These are phyloP conservation scores for Talaromyces sp. DNA, from an alignment of 2,329 filamentous ascomycete genomes.

Conservation along the genomic window DNA sequence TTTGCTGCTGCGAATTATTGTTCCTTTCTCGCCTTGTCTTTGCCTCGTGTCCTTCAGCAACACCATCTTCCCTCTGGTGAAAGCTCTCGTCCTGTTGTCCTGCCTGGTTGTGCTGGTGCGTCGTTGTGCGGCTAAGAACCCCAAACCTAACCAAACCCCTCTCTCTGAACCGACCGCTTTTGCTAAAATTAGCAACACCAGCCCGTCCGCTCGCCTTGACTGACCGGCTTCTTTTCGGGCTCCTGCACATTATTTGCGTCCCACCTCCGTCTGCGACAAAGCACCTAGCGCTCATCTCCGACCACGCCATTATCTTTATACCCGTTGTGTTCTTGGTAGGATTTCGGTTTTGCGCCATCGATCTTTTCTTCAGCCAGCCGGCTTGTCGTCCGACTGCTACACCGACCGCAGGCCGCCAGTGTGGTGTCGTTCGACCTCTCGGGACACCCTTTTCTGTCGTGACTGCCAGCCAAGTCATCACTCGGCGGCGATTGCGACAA, in stretches of 20 bases:
- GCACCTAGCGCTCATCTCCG: background rate
- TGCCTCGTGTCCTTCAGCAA: background rate
- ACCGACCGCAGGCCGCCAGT: background rate
- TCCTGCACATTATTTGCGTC: background rate
- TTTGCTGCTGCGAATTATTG: background rate
- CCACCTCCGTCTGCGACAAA: background rate
- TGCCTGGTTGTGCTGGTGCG: background rate
- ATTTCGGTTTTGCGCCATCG: background rate
- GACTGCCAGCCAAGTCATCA: background rate
- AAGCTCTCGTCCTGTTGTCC: background rate
- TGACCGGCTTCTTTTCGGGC: background rate
- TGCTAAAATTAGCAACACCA: conserved; percentile 12
- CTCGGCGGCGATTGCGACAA: background rate
- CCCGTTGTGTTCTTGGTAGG: too few species aligned
- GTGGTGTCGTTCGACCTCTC: background rate
- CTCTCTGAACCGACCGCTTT: conserved; percentile 4
- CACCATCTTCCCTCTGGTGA: background rate
- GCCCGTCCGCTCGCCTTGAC: conserved; percentile 1
- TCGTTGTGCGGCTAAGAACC: background rate
- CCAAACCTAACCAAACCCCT: background rate
- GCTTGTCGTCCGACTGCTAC: background rate
- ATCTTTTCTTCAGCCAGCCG: background rate
- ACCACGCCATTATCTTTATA: background rate
- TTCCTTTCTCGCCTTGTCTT: background rate
- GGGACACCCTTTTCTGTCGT: background rate